These are phyloP conservation scores for Capsicum baccatum DNA, from an alignment of 257 asterid genomes.

Conservation along the genomic window DNA sequence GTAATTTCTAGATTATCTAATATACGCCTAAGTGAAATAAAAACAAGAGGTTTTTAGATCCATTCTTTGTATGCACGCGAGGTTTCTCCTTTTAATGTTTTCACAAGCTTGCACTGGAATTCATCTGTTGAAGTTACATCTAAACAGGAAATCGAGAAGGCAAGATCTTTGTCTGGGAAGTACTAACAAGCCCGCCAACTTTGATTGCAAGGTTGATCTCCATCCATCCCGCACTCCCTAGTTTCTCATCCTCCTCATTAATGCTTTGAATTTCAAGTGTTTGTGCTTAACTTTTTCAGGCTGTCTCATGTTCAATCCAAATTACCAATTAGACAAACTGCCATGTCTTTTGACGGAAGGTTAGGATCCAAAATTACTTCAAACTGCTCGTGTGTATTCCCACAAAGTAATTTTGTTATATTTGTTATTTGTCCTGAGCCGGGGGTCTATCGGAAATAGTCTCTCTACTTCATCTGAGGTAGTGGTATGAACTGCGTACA, in stretches of 20 bases:
- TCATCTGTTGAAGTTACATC: not conserved
- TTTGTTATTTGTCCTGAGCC: too few species aligned
- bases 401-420: too few species aligned
- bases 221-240: slow-evolving; percentile 30
- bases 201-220: slow-evolving; percentile 71
- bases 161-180: slow-evolving; percentile 91
- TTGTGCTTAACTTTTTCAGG: slow-evolving; percentile 51
- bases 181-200: slow-evolving; percentile 86
- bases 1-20: not conserved
- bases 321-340: slow-evolving; percentile 89
- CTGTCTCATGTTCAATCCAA: slow-evolving; percentile 83
- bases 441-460: too few species aligned
- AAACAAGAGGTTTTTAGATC: not conserved
- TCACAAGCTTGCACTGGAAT: not conserved
- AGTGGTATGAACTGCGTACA: too few species aligned
- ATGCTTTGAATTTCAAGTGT: slow-evolving; percentile 10
- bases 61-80: slow-evolving; percentile 15
- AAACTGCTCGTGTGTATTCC: too few species aligned
- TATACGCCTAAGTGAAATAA: not conserved
- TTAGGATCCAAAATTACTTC: slow-evolving; percentile 34
- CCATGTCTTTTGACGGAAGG: slow-evolving; percentile 96
- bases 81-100: not conserved
- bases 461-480: too few species aligned
- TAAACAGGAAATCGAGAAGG: slow-evolving; percentile 92
- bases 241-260: not conserved